Percentiles rank a stretch among this genome's conserved stretches.
phyloP scores from a whole-genome alignment of 345 rosid genomes.

The Cardamine occulta region DNA sequence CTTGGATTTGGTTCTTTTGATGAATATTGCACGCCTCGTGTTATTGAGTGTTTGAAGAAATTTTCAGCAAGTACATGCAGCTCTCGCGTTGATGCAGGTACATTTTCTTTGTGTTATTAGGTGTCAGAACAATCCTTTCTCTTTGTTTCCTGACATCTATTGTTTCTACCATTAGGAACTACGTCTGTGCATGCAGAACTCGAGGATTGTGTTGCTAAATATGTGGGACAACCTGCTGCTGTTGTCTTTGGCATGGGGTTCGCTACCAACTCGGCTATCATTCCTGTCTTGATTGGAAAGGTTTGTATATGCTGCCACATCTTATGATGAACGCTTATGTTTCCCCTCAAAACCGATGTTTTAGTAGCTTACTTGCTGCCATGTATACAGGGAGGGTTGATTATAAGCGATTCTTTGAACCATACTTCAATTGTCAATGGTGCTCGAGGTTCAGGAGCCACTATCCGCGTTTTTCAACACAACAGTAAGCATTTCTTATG shows the following conservation, averaged over 20 bases:
- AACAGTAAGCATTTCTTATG: conserved; percentile 66
- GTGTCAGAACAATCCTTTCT: background rate
- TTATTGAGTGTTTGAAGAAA: conserved; percentile 68
- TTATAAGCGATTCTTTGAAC: conserved; percentile 93
- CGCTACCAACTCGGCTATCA: conserved; percentile 81
- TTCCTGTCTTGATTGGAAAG: conserved; percentile 90
- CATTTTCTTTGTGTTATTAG: conserved; percentile 5
- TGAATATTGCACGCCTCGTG: conserved; percentile 97
- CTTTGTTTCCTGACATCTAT: conserved; percentile 22
- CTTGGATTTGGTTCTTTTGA: conserved; percentile 96
- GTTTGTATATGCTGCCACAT: conserved; percentile 49
- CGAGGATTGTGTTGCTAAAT: conserved; percentile 81
- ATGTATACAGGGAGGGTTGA: conserved; percentile 73
- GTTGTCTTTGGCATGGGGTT: conserved; percentile 91
- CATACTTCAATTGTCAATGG: conserved; percentile 96
- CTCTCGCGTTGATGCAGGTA: conserved; percentile 91
- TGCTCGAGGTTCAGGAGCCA: conserved; percentile 97
- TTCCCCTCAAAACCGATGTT: background rate
- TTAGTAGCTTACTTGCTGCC: conserved; percentile 26
- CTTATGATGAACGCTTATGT: conserved; percentile 1
- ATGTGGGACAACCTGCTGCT: conserved; percentile 94
- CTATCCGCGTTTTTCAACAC: conserved; percentile 92
- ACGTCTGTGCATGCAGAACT: conserved; percentile 71
- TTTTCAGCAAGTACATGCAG: conserved; percentile 91
- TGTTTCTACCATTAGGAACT: conserved; percentile 61